Base-by-base conservation (phyloP, 2,329 filamentous ascomycete genomes). In the Fusarium brachygibbosum region DNA sequence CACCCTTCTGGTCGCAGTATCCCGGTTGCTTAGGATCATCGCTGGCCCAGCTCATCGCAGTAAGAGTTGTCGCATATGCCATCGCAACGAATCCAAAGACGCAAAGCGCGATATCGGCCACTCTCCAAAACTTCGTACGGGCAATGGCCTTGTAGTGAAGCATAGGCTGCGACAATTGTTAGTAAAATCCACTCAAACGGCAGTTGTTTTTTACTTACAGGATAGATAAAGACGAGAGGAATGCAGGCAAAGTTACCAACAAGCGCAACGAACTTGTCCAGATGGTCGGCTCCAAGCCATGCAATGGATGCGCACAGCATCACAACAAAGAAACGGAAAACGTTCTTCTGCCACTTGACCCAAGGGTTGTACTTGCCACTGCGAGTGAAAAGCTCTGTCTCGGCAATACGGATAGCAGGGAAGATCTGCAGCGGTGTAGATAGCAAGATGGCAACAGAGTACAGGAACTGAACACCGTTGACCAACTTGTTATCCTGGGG, bases 331-430 rank as follows among this genome's bases (percentile, higher is more conserved):
- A 98, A 99, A 56, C 96, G 91, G 84, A 97, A 99, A 34, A 91
- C 84, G 74, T 99, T 99, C 89, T 99, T 99, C 86, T 98, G 93
- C 96, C 96, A 99, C 84, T 99, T 99, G 84, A 99, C 97, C 77
- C 93, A 96, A 1, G 94, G 94, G 77, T 98, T 98, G 82, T 98
- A 97, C 81, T 99, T 99, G 73, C 96, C 94, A 67, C 94, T 97
- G 76, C 92, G 87, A 25, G 93, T 97, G 80, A 98, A 99, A 9
- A 98, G 85, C 71, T 94, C 93, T 74, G 97, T 97, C 81, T 97
- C 94, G 34, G 93, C 93, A 76, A 99, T 99, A 76, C 95, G 92
- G 75, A 99, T 98, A 42, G 96, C 96, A 0, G 96, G 96, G 85
- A 98, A 99, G 72, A 99, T 94, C 77, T 99, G 97, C 61, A 99